phyloP scores from a whole-genome alignment of 2,329 filamentous ascomycete species.

The Trichoderma sp. region DNA sequence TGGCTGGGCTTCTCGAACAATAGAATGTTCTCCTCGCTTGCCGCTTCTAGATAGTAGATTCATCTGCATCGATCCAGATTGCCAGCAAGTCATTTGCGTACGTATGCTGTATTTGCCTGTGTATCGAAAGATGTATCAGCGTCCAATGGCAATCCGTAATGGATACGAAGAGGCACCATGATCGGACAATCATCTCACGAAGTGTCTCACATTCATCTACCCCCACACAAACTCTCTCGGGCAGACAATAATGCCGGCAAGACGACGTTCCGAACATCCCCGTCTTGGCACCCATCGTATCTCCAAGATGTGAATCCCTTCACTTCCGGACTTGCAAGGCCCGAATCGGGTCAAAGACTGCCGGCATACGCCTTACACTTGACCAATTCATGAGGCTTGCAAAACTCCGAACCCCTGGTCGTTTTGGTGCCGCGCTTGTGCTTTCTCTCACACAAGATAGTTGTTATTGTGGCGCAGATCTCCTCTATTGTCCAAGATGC shows the following conservation, averaged over 20 bases:
- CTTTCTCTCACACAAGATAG: neutral
- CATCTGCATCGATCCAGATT: neutral
- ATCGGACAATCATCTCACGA: neutral
- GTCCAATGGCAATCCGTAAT: neutral
- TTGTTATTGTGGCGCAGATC: neutral
- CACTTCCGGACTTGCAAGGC: neutral
- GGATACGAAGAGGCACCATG: neutral
- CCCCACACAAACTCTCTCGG: neutral
- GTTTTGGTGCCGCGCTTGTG: neutral
- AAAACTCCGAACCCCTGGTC: neutral
- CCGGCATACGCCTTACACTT: neutral
- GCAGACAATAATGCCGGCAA: neutral
- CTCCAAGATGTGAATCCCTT: neutral
- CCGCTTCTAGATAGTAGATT: neutral
- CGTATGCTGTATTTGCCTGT: neutral
- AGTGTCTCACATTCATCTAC: neutral
- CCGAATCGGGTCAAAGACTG: neutral
- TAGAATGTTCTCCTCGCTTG: neutral
- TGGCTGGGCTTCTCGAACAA: neutral
- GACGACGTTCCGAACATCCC: neutral
- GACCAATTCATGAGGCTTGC: neutral
- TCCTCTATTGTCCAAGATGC: neutral
- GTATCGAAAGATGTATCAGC: neutral
- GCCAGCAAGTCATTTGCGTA: neutral
- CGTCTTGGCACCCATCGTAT: neutral